These are phyloP conservation scores for Syzygium jambos DNA, from an alignment of 345 rosid genomes.

Conservation along the genomic window DNA sequence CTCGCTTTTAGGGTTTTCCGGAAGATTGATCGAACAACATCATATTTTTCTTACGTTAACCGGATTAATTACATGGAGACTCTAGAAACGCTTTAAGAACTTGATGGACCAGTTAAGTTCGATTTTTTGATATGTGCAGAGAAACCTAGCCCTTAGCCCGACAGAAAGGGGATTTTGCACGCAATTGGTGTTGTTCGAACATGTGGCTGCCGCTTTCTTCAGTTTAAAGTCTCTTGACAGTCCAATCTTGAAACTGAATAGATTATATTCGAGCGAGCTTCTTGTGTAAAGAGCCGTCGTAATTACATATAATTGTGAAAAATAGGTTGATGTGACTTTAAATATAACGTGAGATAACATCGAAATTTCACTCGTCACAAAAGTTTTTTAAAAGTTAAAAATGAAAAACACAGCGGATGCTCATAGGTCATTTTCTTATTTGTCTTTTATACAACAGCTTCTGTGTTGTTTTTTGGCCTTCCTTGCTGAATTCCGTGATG, in stretches of 20 bases:
- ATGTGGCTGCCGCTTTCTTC: accelerated
- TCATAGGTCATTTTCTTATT: background rate
- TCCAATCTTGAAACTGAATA: background rate
- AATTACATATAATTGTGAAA: background rate
- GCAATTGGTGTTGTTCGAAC: background rate
- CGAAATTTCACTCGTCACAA: background rate
- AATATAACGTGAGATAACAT: too few relatives aligned
- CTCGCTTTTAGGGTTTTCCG: too few relatives aligned
- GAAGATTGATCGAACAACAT: too few relatives aligned
- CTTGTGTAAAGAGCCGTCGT: accelerated
- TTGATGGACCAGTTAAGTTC: too few relatives aligned
- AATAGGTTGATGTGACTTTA: background rate
- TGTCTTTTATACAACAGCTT: background rate
- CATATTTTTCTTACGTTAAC: too few relatives aligned
- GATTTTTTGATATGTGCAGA: too few relatives aligned
- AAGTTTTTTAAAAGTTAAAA: too few relatives aligned
- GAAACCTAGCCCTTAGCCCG: accelerated
- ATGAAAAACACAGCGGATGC: background rate
- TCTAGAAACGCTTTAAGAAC: too few relatives aligned
- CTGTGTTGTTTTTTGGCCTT: background rate
- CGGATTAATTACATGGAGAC: too few relatives aligned
- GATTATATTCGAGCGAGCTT: background rate
- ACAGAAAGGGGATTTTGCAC: background rate
- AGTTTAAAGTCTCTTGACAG: background rate
- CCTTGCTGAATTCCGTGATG: background rate